Conservation (phyloP, 805 yeast genomes). For the Candida railenensis region DNA sequence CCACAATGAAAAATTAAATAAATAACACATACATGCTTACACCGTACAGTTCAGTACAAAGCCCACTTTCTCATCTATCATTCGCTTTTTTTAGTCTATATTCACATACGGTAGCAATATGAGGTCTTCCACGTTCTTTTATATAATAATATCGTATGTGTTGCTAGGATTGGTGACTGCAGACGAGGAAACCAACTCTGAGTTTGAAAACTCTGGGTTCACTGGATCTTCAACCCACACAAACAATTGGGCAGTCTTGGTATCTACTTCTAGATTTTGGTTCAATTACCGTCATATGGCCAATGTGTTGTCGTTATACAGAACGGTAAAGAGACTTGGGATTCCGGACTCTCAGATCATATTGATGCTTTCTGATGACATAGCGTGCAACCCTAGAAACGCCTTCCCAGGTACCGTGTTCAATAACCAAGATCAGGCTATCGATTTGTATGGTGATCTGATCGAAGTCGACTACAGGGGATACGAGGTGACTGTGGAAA, state of each 20-base stretch:
- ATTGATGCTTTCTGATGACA: slow-evolving; percentile 93
- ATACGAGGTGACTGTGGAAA: slow-evolving; percentile 97
- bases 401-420: slow-evolving; percentile 95
- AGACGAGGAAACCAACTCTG: neutral
- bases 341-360: slow-evolving; percentile 98
- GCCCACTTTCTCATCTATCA: no score
- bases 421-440: slow-evolving; percentile 87
- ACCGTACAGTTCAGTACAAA: neutral
- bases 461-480: slow-evolving; percentile 97
- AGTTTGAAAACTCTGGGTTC: slow-evolving; percentile 1
- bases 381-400: slow-evolving; percentile 95
- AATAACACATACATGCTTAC: no score
- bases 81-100: neutral
- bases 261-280: slow-evolving; percentile 97
- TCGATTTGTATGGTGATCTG: slow-evolving; percentile 91
- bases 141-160: neutral
- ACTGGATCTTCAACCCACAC: slow-evolving; percentile 48
- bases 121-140: neutral
- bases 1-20: neutral
- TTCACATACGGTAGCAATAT: neutral
- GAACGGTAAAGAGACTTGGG: slow-evolving; percentile 94
- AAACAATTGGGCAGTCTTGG: slow-evolving; percentile 82
- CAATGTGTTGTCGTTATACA: slow-evolving; percentile 86
- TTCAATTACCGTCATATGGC: slow-evolving; percentile 98
- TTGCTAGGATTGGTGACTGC: neutral